Evolutionary conservation across 2,329 filamentous ascomycete genomes (phyloP).

Genomic region (Pyricularia pennisetigena): DNA sequence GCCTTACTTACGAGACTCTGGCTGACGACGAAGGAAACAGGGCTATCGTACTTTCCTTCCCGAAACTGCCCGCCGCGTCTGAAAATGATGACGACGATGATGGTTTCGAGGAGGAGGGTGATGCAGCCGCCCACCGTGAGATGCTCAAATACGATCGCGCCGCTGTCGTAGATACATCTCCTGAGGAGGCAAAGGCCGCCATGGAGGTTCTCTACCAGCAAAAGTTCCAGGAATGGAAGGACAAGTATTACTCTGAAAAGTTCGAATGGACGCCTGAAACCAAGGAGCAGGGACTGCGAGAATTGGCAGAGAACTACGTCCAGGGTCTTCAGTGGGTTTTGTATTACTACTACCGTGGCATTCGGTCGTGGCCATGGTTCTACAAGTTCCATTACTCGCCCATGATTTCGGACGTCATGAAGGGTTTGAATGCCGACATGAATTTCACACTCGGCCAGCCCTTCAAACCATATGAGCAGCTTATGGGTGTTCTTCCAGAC

Average conservation of each 20-base stretch:
- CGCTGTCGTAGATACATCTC: constrained; percentile 67
- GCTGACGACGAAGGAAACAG: constrained; percentile 46
- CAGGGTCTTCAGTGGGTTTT: constrained; percentile 97
- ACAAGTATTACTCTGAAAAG: constrained; percentile 84
- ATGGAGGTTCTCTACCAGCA: constrained; percentile 81
- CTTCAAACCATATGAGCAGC: constrained; percentile 88
- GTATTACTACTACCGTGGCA: constrained; percentile 95
- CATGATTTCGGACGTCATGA: constrained; percentile 85
- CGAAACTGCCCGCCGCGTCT: constrained; percentile 16
- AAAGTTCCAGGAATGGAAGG: constrained; percentile 89
- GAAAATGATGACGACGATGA: constrained; percentile 46
- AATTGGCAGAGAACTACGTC: constrained; percentile 90
- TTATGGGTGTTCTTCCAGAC: constrained; percentile 97
- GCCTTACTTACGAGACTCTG: constrained; percentile 46
- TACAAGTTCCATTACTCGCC: constrained; percentile 95
- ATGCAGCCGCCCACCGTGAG: constrained; percentile 73
- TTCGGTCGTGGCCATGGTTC: constrained; percentile 98
- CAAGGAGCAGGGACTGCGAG: constrained; percentile 63
- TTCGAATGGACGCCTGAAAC: constrained; percentile 79
- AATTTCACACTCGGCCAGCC: constrained; percentile 92
- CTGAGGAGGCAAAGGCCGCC: constrained; percentile 67
- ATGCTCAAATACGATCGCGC: constrained; percentile 89
- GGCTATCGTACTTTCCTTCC: constrained; percentile 40
- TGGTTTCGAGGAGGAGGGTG: constrained; percentile 74
- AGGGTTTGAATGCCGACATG: constrained; percentile 76